These are phyloP conservation scores for Amaranthus hypochondriacus DNA, from an alignment of 148 eudicot genomes.

Conservation along the genomic window DNA sequence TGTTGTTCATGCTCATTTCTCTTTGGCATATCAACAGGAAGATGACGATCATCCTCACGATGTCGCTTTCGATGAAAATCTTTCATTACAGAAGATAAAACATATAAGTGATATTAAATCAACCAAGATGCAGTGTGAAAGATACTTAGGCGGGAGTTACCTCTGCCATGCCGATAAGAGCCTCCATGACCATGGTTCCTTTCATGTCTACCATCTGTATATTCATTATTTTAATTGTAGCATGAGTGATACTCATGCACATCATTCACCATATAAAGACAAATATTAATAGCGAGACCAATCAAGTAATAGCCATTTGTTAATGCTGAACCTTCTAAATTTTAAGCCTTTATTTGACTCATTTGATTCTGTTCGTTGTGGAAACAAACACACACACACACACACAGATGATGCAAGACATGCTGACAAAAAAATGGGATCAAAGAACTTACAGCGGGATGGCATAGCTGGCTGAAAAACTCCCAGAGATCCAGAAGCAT, in stretches of 20 bases:
- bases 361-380: too few species aligned
- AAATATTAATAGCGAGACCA: too few species aligned
- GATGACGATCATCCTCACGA: constrained; percentile 80
- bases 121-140: not conserved
- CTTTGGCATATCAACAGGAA: constrained; percentile 51
- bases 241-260: too few species aligned
- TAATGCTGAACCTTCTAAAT: too few species aligned
- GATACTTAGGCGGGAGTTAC: constrained; percentile 21
- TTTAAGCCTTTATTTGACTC: too few species aligned
- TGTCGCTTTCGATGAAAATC: constrained; percentile 73
- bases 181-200: constrained; percentile 66
- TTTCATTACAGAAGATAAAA: constrained; percentile 8
- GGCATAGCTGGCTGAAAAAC: constrained; percentile 66
- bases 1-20: constrained; percentile 66
- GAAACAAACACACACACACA: not conserved
- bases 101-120: not conserved
- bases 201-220: constrained; percentile 72
- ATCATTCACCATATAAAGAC: too few species aligned
- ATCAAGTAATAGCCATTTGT: too few species aligned
- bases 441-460: constrained; percentile 53
- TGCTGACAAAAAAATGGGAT: not conserved
- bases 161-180: constrained; percentile 73
- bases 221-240: not conserved
- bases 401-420: too few species aligned
- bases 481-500: constrained; percentile 77